phyloP scores from a whole-genome alignment of 768 basidiomycete genomes.

The Boletus reticuloceps region DNA sequence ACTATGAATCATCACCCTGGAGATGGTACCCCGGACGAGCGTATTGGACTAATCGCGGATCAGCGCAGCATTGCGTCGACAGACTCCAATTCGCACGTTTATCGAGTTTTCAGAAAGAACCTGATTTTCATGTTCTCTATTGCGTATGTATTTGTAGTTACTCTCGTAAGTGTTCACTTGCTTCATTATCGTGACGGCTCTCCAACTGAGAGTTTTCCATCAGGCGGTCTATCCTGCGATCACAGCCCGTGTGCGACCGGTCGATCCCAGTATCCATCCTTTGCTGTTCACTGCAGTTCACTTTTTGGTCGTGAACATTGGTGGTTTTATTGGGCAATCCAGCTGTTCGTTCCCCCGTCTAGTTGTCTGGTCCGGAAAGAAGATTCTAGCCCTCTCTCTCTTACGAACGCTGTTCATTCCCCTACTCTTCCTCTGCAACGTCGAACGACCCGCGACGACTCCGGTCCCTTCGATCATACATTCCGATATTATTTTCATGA shows the following conservation, averaged over 20 bases:
- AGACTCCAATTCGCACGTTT: background rate
- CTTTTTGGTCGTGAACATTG: slow-evolving; percentile 70
- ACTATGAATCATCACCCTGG: background rate
- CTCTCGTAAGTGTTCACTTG: background rate
- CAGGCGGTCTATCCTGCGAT: slow-evolving; percentile 1
- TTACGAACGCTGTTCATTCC: background rate
- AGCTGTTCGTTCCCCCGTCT: slow-evolving; percentile 73
- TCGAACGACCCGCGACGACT: slow-evolving; percentile 47
- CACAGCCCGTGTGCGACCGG: background rate
- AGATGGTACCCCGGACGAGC: background rate
- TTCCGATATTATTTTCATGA: slow-evolving; percentile 74
- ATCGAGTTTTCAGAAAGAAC: slow-evolving; percentile 1
- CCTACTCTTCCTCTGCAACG: slow-evolving; percentile 41
- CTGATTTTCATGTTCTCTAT: slow-evolving; percentile 1
- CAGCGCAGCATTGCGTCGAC: background rate
- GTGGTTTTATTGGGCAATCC: slow-evolving; percentile 68
- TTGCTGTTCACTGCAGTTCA: slow-evolving; percentile 44
- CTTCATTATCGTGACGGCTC: background rate
- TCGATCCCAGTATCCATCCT: background rate
- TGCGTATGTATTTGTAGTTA: background rate
- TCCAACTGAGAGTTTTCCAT: background rate
- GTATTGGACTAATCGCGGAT: background rate
- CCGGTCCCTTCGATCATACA: slow-evolving; percentile 47
- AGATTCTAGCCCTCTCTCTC: slow-evolving; percentile 2
- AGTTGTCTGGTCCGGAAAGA: slow-evolving; percentile 42